These are phyloP conservation scores for Arxiozyma slooffiae DNA, from an alignment of 1,139 yeast species.

Conservation along the genomic window DNA sequence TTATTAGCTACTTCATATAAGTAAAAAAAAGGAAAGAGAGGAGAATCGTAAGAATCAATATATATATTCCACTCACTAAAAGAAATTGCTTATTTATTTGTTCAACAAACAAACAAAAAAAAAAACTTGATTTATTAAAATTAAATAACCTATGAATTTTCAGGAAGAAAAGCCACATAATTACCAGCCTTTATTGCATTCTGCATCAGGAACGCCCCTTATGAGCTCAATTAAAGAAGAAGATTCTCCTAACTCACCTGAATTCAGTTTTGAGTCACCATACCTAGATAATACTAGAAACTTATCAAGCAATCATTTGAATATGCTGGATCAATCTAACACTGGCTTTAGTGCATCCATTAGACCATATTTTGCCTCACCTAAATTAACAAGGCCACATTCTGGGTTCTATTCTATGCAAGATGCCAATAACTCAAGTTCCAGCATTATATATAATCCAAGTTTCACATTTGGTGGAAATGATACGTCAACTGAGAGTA, in stretches of 20 bases:
- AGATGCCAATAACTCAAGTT: conserved; percentile 28
- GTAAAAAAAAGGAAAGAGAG: not conserved
- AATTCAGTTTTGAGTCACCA: conserved; percentile 14
- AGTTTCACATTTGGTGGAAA: conserved; percentile 27
- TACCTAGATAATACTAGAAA: conserved; percentile 2
- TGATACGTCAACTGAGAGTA: conserved; percentile 1
- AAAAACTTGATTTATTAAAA: not conserved
- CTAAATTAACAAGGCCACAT: conserved; percentile 13
- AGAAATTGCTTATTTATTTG: not conserved
- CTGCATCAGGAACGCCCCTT: conserved; percentile 14
- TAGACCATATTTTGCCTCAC: conserved; percentile 9
- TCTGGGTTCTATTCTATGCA: conserved; percentile 21
- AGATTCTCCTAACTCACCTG: conserved; percentile 12
- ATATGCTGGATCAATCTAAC: not conserved
- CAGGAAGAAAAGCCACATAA: conserved; percentile 1
- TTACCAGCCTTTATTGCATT: conserved; percentile 1
- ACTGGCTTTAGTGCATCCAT: not conserved
- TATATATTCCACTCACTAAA: no score
- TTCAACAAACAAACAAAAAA: no score
- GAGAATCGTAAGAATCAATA: no score
- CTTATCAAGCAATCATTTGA: conserved; percentile 3
- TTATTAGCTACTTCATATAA: no score
- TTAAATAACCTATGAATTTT: conserved; percentile 3
- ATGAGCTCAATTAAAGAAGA: conserved; percentile 26
- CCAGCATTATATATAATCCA: conserved; percentile 28